These are phyloP conservation scores for Podospora fimiseda DNA, from an alignment of 495 filamentous ascomycete genomes.

Conservation along the genomic window DNA sequence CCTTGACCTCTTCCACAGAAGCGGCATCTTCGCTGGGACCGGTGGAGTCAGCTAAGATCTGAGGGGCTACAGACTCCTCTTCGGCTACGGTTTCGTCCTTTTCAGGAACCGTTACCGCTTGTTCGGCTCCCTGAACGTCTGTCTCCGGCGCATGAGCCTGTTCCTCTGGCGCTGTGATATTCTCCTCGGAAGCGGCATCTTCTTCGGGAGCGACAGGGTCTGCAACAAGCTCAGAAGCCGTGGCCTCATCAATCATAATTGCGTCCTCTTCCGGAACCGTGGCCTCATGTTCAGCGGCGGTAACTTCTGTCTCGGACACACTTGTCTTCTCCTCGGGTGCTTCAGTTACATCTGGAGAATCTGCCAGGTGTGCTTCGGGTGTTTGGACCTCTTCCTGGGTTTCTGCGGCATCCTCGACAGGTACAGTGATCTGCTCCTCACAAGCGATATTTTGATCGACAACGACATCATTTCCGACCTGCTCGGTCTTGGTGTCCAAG, in stretches of 20 bases:
- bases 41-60: neutral
- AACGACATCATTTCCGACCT: neutral
- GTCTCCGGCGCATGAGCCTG: neutral
- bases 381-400: too few relatives aligned
- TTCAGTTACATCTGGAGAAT: neutral
- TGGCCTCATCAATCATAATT: neutral
- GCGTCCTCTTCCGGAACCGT: neutral
- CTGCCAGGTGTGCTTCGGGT: too few relatives aligned
- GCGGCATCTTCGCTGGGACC: neutral
- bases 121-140: neutral
- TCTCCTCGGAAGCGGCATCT: neutral
- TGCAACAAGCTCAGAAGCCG: neutral
- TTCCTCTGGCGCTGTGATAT: neutral
- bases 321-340: too few relatives aligned
- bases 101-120: neutral
- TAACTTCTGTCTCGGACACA: too few relatives aligned
- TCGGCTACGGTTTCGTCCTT: neutral
- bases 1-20: neutral
- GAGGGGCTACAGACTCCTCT: neutral
- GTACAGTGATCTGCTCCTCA: neutral
- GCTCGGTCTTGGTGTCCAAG: too few relatives aligned
- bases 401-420: too few relatives aligned
- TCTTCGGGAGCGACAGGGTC: neutral
- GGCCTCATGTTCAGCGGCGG: too few relatives aligned
- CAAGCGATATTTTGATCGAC: neutral